Evolutionary conservation across 805 yeast species (phyloP).

Genomic region (Saturnispora bothae): DNA sequence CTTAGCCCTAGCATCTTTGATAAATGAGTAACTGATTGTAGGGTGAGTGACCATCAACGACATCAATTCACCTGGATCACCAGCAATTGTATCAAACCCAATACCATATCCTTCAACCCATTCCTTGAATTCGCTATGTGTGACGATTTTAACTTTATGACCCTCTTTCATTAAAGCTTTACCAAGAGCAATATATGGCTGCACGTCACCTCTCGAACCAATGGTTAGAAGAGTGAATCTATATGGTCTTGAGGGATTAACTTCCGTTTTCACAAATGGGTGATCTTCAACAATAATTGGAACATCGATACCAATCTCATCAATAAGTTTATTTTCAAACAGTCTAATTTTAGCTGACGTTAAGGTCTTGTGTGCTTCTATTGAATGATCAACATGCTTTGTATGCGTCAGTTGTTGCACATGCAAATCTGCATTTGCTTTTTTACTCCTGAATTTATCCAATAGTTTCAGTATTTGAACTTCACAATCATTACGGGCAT

Average conservation of each 20-base stretch:
- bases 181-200: constrained; percentile 88
- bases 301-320: constrained; percentile 50
- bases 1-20: constrained; percentile 71
- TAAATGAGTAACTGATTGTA: constrained; percentile 67
- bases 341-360: constrained; percentile 53
- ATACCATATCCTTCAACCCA: constrained; percentile 67
- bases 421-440: neutral
- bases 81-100: constrained; percentile 68
- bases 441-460: constrained; percentile 28
- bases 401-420: constrained; percentile 5
- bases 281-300: constrained; percentile 63
- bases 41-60: constrained; percentile 88
- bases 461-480: constrained; percentile 39
- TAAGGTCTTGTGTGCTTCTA: constrained; percentile 15
- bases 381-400: constrained; percentile 9
- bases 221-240: constrained; percentile 70
- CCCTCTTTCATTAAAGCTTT: constrained; percentile 73
- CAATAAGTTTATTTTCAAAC: constrained; percentile 55
- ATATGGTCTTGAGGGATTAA: constrained; percentile 44
- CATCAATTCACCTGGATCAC: constrained; percentile 90
- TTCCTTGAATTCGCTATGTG: constrained; percentile 69
- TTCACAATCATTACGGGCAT: constrained; percentile 66
- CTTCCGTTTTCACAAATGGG: constrained; percentile 30
- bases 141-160: constrained; percentile 73
- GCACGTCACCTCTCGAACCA: constrained; percentile 95